Base-by-base conservation (phyloP, 2,329 filamentous ascomycete species). In the Hypoxylon sp. region DNA sequence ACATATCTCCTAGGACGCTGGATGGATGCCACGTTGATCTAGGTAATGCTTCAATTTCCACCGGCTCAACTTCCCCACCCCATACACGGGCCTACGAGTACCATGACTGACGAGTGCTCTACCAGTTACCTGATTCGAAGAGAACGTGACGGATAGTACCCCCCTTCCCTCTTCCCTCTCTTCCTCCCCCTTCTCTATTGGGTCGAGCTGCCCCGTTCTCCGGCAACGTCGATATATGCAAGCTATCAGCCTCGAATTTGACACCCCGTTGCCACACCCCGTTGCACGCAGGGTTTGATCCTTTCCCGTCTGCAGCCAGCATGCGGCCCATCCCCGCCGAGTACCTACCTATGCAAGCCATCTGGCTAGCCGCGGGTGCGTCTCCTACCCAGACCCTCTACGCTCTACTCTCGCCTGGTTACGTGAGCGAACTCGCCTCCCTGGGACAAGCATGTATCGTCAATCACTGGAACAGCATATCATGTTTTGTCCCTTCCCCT, bases 11-110 rank as follows among this genome's bases (percentile, higher is more conserved):
- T 68, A 62, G 60, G 66, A 67, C 62, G 63, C 64, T 71, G 62
- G 64, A 64, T 66, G 68, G 65, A 67, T 72, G 71, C 71, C 71
- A 73, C 71, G 71, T 72, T 69, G 70, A 67, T 66, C 64, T 55
- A 58, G 63, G n/a, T n/a, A n/a, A n/a, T 64, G 55, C 61, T 67
- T 66, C 61, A 63, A 67, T 65, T 67, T 69, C 61, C 63, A 62
- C 65, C 67, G 65, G 66, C 59, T 67, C 53, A 62, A 63, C 46
- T 66, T 70, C 70, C 68, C 70, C 69, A 70, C 69, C 56, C 67
- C 55, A 60, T 51, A 59, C 62, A 64, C 61, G 62, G n/a, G 54
- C 62, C 64, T 63, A 64, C 63, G 62, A 66, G 67, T 67, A 66
- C 67, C 64, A 63, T 64, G 66, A 68, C 64, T 68, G 67, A 67